These are phyloP conservation scores for Suillus americanus DNA, from an alignment of 768 basidiomycete genomes.

Conservation along the genomic window DNA sequence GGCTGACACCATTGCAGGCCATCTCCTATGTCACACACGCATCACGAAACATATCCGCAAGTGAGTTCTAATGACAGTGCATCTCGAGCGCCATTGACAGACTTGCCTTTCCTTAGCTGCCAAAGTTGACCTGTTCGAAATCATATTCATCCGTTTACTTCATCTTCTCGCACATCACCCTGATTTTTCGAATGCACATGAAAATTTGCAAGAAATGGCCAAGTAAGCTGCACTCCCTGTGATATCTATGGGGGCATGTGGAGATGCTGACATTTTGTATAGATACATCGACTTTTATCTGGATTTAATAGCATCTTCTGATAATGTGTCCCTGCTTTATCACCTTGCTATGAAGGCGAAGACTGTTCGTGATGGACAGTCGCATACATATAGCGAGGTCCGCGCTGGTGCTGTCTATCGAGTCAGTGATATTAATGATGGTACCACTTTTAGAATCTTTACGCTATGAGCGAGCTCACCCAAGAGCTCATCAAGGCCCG, in stretches of 20 bases:
- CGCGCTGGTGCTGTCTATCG: slow-evolving; percentile 11
- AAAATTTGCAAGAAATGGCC: slow-evolving; percentile 74
- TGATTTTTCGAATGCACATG: slow-evolving; percentile 71
- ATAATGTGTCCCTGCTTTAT: slow-evolving; percentile 83
- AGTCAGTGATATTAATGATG: neutral
- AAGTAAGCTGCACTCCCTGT: slow-evolving; percentile 51
- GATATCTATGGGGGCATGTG: neutral
- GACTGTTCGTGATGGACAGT: slow-evolving; percentile 79
- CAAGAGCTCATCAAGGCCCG: slow-evolving; percentile 80
- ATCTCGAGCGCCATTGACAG: slow-evolving; percentile 1
- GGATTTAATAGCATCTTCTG: slow-evolving; percentile 69
- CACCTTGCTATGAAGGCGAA: slow-evolving; percentile 82
- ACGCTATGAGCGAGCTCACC: slow-evolving; percentile 83
- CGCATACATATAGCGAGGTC: slow-evolving; percentile 70
- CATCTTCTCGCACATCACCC: slow-evolving; percentile 93
- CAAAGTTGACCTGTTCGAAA: slow-evolving; percentile 70
- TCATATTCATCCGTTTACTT: slow-evolving; percentile 81
- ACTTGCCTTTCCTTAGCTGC: slow-evolving; percentile 37
- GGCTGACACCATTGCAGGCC: slow-evolving; percentile 40
- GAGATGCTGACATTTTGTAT: slow-evolving; percentile 6
- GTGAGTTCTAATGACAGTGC: slow-evolving; percentile 28
- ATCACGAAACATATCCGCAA: slow-evolving; percentile 45
- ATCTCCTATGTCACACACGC: slow-evolving; percentile 53
- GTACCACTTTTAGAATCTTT: slow-evolving; percentile 64
- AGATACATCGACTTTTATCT: slow-evolving; percentile 93